phyloP scores from a whole-genome alignment of 148 eudicot species.

The Diospyros lotus region DNA sequence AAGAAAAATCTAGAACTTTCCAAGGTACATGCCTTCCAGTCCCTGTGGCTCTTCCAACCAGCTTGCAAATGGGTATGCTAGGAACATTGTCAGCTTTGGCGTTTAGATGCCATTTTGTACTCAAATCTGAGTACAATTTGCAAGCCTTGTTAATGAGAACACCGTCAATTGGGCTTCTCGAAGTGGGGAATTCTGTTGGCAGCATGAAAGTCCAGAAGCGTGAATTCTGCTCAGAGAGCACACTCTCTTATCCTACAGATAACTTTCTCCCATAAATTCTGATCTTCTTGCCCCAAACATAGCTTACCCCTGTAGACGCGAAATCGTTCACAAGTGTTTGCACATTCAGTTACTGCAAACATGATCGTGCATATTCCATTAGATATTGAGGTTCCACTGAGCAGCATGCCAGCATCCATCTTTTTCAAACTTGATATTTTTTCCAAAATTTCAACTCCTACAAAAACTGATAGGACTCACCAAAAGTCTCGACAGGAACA shows the following conservation, averaged over 20 bases:
- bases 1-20: background rate
- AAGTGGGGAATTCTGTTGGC: background rate
- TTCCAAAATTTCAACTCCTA: background rate
- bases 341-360: background rate
- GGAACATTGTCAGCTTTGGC: too few relatives aligned
- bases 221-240: background rate
- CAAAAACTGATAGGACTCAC: constrained; percentile 25
- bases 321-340: background rate
- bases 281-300: background rate
- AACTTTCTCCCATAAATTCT: background rate
- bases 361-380: background rate
- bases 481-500: constrained; percentile 83
- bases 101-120: too few relatives aligned
- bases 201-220: background rate
- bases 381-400: background rate
- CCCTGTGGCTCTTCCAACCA: background rate
- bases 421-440: background rate
- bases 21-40: background rate
- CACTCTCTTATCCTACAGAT: background rate
- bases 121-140: too few relatives aligned
- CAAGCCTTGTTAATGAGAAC: too few relatives aligned
- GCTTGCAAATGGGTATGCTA: too few relatives aligned
- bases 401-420: background rate
- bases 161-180: too few relatives aligned
- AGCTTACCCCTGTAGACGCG: background rate